Evolutionary conservation across 148 eudicot species (phyloP).

Genomic region (Polygonum aviculare): DNA sequence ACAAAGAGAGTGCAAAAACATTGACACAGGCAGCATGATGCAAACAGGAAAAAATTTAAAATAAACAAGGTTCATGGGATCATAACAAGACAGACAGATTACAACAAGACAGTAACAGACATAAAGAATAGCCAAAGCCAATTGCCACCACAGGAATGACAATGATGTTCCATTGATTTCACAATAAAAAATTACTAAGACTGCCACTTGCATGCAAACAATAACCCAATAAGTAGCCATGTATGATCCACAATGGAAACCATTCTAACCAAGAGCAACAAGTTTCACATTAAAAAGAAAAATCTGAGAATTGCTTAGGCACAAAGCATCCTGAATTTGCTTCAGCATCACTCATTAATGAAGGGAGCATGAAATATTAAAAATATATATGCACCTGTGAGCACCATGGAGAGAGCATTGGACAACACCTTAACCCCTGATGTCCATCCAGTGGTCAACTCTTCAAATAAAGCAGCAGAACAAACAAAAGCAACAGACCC

Average conservation of each 20-base stretch:
- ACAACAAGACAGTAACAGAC: background rate
- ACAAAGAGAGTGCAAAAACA: background rate
- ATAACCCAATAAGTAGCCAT: background rate
- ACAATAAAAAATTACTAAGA: background rate
- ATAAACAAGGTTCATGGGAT: background rate
- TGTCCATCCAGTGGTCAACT: conserved; percentile 63
- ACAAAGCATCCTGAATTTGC: background rate
- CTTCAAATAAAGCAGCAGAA: conserved; percentile 89
- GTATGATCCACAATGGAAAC: background rate
- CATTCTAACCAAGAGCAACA: background rate
- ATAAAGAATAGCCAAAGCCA: background rate
- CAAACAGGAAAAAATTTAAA: background rate
- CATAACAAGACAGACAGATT: background rate
- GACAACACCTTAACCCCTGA: conserved; percentile 63
- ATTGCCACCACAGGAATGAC: background rate
- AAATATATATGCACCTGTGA: conserved; percentile 48
- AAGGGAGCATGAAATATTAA: background rate
- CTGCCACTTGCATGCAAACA: background rate
- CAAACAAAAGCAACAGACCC: conserved; percentile 58
- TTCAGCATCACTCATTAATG: background rate
- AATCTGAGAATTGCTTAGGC: background rate
- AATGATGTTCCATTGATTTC: background rate
- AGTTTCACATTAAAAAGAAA: background rate
- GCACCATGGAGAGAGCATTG: conserved; percentile 76
- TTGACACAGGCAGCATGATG: background rate